Base-by-base conservation (phyloP, 345 rosid species). In the Populus deltoides region DNA sequence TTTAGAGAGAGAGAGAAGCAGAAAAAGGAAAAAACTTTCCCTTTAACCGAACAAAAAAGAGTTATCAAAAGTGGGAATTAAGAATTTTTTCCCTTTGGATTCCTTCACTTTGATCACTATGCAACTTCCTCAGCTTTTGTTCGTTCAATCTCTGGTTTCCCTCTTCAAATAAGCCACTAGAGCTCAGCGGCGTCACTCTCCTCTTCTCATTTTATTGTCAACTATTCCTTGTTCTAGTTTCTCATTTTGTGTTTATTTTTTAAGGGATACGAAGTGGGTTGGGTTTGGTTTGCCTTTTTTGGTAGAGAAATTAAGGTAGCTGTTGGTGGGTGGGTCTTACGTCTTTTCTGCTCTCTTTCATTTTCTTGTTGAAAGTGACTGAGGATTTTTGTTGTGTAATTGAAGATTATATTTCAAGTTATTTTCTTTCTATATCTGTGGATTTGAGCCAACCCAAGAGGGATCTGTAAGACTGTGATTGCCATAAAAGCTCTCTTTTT, bases 21-120 rank as follows among this genome's bases (percentile, higher is more conserved):
- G 68, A 39, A 45, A 57, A 72, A 76, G 62, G 22, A 38, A 72
- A 72, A 35, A 77, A 77, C 90, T 91, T 89, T 85, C 87, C 87
- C 94, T 86, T 86, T 87, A 84, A 88, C 91, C 90, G 81, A 87
- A 80, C 92, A 73, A 75, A 83, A 79, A 77, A 70, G 73, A 74
- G 75, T 53, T 69, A 41, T 82, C 57, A 76, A 87, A 87, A 85
- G 93, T 78, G 85, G 80, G 68, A 86, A 35, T 81, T 82, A 83
- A 76, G 82, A 83, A 70, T 75, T 79, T 81, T 70, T 31, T 31
- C 70, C 79, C 78, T 77, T 85, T 76, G 77, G 85, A 85, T 87
- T 82, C 81, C 81, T 70, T 84, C 82, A 36, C 67, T 84, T 85
- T 53, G 83, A 76, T 86, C 86, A 79, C 69, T 31, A 53, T 59